Evolutionary conservation across 108 stramenopile genomes (phyloP), one percentile per base, ranked within the genome.

Genomic region (Fragilaria crotonensis): DNA sequence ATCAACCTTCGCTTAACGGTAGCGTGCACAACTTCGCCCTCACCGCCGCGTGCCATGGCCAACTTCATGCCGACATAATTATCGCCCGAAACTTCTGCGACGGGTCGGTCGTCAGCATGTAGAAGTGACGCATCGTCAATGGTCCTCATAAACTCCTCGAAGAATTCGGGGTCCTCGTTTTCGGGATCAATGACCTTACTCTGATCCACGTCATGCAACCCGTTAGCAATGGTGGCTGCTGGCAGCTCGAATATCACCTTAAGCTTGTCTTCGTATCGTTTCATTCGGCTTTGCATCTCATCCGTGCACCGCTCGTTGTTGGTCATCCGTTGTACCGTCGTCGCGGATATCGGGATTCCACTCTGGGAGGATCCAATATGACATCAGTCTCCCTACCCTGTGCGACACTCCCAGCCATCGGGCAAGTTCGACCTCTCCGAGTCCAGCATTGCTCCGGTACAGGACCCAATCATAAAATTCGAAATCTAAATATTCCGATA

Each of bases 401-500:
- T 71, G 56, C 2, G 71, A 59, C 20, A 59, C 57, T 20, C 70
- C 70, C 0, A 71, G 57, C 57, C 57, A 71, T 52, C 63, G 29
- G 0, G 64, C 64, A n/a, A 59, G 48, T 1, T 9, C 14, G 2
- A 11, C 30, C 2, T 2, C 29, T 17, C 50, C 62, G 4, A 68
- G 4, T 19, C 61, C 54, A 1, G 60, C 48, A 25, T 64, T 66
- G 14, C 5, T 26, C 5, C 21, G 56, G 33, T n/a, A n/a, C n/a
- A n/a, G n/a, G n/a, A n/a, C n/a, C n/a, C n/a, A n/a, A n/a, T n/a
- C n/a, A n/a, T n/a, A n/a, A n/a, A n/a, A n/a, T n/a, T n/a, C 59
- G 51, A 68, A 74, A n/a, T 74, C 67, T 19, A 51, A n/a, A 17
- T 21, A 63, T 33, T 73, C 66, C 1, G 66, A 59, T 14, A 73